Percentiles rank a stretch among this genome's conserved stretches.
These are phyloP conservation scores for Aspergillus sclerotioniger DNA, from an alignment of 495 filamentous ascomycete genomes.

Conservation along the genomic window DNA sequence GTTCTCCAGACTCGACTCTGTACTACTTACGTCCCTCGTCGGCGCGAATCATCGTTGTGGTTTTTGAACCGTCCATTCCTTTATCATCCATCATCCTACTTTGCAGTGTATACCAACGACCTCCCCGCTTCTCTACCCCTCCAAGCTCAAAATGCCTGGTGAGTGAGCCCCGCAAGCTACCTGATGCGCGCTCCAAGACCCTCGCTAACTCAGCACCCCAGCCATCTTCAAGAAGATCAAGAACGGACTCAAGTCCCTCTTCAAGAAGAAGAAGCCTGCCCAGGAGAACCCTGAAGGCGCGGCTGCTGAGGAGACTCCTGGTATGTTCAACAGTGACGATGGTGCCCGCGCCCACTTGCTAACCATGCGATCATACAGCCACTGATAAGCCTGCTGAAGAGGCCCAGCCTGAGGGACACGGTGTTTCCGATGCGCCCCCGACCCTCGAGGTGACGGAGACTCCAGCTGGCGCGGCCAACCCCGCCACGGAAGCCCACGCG, in stretches of 20 bases:
- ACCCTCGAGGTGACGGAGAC: background rate
- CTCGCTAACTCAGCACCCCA: conserved; percentile 14
- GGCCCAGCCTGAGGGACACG: background rate
- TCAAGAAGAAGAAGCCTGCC: conserved; percentile 27
- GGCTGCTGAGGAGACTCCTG: conserved; percentile 7
- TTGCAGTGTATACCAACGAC: background rate
- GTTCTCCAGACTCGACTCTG: background rate
- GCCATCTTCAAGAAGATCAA: conserved; percentile 28
- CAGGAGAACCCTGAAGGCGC: conserved; percentile 14
- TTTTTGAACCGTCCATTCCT: background rate
- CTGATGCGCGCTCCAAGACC: background rate
- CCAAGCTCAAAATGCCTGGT: conserved; percentile 26
- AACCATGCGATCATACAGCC: background rate
- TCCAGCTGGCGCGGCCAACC: conserved; percentile 7
- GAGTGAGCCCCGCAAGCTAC: conserved; percentile 1
- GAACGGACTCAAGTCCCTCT: conserved; percentile 29
- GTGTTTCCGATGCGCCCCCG: background rate
- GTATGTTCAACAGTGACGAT: background rate
- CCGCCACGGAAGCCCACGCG: conserved; percentile 16
- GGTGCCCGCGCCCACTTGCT: no score
- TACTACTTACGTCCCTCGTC: background rate
- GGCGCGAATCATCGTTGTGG: background rate
- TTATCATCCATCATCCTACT: background rate
- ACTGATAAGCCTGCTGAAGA: conserved; percentile 3
- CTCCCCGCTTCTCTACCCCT: background rate